These are phyloP conservation scores for Ophiocordyceps australis DNA, from an alignment of 2,329 filamentous ascomycete species.

Conservation along the genomic window DNA sequence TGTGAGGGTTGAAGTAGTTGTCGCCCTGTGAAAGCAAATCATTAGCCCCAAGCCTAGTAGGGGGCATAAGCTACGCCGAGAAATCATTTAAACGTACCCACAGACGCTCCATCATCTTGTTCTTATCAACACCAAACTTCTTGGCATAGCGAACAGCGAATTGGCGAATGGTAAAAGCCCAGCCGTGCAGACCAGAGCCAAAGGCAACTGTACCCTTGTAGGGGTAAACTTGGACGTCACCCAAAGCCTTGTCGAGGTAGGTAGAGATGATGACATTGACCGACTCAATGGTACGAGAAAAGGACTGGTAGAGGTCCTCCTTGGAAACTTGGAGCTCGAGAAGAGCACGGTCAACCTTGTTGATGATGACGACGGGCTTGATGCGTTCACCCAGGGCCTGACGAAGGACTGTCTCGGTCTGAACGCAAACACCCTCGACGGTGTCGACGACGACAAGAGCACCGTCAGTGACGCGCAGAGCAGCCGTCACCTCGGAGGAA, in stretches of 20 bases:
- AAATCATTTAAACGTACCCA: conserved; percentile 75
- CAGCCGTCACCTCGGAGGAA: conserved; percentile 98
- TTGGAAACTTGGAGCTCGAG: conserved; percentile 97
- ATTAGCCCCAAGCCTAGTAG: too few species aligned
- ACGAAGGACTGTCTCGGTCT: conserved; percentile 98
- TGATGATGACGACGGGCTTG: conserved; percentile 99
- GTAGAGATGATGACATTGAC: conserved; percentile 99
- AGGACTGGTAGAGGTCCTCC: conserved; percentile 99
- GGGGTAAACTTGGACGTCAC: conserved; percentile 97
- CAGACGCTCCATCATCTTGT: conserved; percentile 99
- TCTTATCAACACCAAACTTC: conserved; percentile 99
- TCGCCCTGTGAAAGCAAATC: conserved; percentile 52
- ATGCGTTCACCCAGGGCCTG: conserved; percentile 99
- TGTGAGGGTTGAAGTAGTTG: conserved; percentile 99
- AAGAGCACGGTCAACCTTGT: conserved; percentile 99
- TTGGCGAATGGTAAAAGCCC: conserved; percentile 98
- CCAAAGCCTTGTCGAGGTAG: conserved; percentile 91
- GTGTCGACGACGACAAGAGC: conserved; percentile 99
- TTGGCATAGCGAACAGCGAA: conserved; percentile 93
- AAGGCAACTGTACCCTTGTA: conserved; percentile 96
- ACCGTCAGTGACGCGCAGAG: conserved; percentile 99
- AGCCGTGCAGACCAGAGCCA: conserved; percentile 98
- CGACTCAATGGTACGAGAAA: conserved; percentile 98
- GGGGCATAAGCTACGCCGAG: too few species aligned
- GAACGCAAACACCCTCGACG: conserved; percentile 98